Evolutionary conservation across 768 basidiomycete genomes (phyloP).

Genomic region (Tulasnella sp.): DNA sequence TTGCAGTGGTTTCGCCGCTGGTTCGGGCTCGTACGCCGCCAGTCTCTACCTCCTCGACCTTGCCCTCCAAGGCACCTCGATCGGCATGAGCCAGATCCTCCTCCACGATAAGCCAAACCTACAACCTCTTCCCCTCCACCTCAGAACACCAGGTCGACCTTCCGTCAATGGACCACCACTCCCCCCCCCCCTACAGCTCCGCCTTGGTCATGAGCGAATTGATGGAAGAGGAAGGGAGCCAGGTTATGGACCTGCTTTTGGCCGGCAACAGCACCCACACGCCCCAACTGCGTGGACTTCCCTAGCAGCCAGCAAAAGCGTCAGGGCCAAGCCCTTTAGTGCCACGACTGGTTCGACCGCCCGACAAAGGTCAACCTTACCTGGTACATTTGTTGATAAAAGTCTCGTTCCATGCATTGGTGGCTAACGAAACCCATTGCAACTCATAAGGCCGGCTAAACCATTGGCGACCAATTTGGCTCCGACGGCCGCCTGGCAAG

Average conservation of each 20-base stretch:
- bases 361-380: slow-evolving; percentile 24
- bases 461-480: slow-evolving; percentile 22
- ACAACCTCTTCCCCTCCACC: slow-evolving; percentile 54
- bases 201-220: slow-evolving; percentile 65
- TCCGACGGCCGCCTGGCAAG: slow-evolving; percentile 33
- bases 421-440: slow-evolving; percentile 31
- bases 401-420: not conserved
- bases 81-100: slow-evolving; percentile 47
- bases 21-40: slow-evolving; percentile 57
- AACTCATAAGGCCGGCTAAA: slow-evolving; percentile 39
- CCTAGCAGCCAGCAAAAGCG: not conserved
- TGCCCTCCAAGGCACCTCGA: slow-evolving; percentile 53
- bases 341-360: slow-evolving; percentile 15
- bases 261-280: slow-evolving; percentile 53
- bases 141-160: slow-evolving; percentile 51
- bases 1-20: slow-evolving; percentile 48
- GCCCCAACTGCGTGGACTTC: slow-evolving; percentile 50
- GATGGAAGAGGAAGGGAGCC: slow-evolving; percentile 59
- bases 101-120: slow-evolving; percentile 44
- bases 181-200: slow-evolving; percentile 70
- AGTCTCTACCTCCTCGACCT: slow-evolving; percentile 64
- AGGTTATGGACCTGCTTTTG: slow-evolving; percentile 60
- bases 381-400: slow-evolving; percentile 33
- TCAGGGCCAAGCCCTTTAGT: slow-evolving; percentile 20
- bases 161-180: slow-evolving; percentile 69